Base-by-base conservation (phyloP, 1,139 yeast species). In the Saccharomycopsis hybrid region DNA sequence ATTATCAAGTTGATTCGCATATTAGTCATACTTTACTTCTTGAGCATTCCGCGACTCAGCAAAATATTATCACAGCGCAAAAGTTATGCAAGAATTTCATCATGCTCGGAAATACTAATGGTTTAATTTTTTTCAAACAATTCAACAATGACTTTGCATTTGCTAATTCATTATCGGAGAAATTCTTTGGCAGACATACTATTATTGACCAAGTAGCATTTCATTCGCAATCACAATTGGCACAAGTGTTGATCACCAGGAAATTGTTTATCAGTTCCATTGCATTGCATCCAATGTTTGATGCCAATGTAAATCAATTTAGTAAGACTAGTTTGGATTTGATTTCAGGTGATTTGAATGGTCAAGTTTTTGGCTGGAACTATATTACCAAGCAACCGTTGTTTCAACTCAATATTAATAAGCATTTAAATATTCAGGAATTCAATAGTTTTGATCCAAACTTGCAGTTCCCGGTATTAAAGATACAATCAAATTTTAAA, bases 341-440 rank as follows among this genome's bases (percentile, higher is more conserved):
- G 8, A 18, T 51, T 7, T 13, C 52, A 2, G 55, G 55, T 4
- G 54, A 52, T 33, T 41, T 50, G 37, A 33, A 37, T 24, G 55
- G 55, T 13, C 46, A 47, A n/a, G 13, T 52, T 24, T 42, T 27
- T 13, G 44, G 41, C n/a, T 52, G 52, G 51, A 52, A 52, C 39
- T 44, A 31, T 13, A 29, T 33, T 8, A 41, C 43, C 18, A 33
- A 41, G 29, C 28, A 18, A 11, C n/a, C 24, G n/a, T n/a, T 31
- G 3, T 41, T 42, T 18, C 27, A 37, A 25, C 8, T 46, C 9
- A 41, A 50, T 9, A 32, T 50, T 36, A 50, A 50, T 24, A 27
- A 40, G 7, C 13, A 35, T 13, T 29, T 44, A 4, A n/a, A n/a
- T n/a, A n/a, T n/a, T n/a, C n/a, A n/a, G n/a, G n/a, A n/a, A n/a